A percentile compares a stretch with the other conserved stretches of the same genome.
phyloP scores from a whole-genome alignment of 495 filamentous ascomycete species.

The Staphylotrichum tortipilum region DNA sequence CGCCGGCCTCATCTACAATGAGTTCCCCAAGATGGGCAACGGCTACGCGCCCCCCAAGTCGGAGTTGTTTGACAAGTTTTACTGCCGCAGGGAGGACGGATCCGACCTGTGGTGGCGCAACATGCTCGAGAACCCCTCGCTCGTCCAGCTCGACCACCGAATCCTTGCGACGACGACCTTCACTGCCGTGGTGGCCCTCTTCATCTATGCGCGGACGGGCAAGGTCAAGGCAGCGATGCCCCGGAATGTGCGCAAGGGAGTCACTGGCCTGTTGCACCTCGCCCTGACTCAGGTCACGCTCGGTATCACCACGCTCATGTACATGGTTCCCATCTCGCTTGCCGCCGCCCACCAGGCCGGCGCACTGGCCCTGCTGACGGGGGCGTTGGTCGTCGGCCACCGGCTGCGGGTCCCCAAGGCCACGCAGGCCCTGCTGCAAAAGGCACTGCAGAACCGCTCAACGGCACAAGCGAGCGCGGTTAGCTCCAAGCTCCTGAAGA shows the following conservation, averaged over 20 bases:
- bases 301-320: slow-evolving; percentile 82
- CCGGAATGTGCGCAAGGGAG: slow-evolving; percentile 53
- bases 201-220: slow-evolving; percentile 63
- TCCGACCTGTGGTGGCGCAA: slow-evolving; percentile 92
- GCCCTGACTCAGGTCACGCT: slow-evolving; percentile 73
- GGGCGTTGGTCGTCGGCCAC: slow-evolving; percentile 64
- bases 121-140: slow-evolving; percentile 88
- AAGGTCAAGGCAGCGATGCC: slow-evolving; percentile 57
- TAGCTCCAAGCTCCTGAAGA: slow-evolving; percentile 9
- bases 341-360: slow-evolving; percentile 93
- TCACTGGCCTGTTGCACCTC: slow-evolving; percentile 74
- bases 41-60: slow-evolving; percentile 69
- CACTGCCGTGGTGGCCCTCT: slow-evolving; percentile 65
- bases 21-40: slow-evolving; percentile 90
- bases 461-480: not conserved
- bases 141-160: slow-evolving; percentile 93
- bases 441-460: slow-evolving; percentile 19
- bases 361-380: slow-evolving; percentile 73
- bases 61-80: slow-evolving; percentile 79
- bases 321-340: slow-evolving; percentile 80
- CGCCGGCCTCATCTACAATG: slow-evolving; percentile 94
- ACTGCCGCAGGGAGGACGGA: slow-evolving; percentile 65
- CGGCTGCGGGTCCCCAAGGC: slow-evolving; percentile 43
- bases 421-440: slow-evolving; percentile 38
- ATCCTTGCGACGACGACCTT: slow-evolving; percentile 85